Percentiles rank a stretch among this genome's conserved stretches.
Conservation (phyloP, 306 rosid genomes). For the Lathyrus oleraceus region DNA sequence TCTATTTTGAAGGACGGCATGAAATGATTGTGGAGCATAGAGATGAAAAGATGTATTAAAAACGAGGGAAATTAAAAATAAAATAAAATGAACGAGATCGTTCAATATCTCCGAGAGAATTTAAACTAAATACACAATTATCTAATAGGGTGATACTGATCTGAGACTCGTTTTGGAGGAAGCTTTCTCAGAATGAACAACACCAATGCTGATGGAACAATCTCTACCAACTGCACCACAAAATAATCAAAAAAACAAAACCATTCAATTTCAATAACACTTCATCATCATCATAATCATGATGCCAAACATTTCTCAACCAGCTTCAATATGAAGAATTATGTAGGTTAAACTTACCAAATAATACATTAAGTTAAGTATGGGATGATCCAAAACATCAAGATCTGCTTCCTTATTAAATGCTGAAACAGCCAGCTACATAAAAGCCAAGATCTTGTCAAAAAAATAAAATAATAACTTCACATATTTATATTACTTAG, state of each 20-base stretch:
- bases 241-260: background rate
- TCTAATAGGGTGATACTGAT: conserved; percentile 71
- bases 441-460: conserved; percentile 30
- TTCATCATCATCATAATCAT: background rate
- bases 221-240: conserved; percentile 63
- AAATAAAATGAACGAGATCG: background rate
- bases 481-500: background rate
- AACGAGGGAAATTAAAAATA: background rate
- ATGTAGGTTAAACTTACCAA: conserved; percentile 49
- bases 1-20: no score
- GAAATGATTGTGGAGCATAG: conserved; percentile 30
- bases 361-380: conserved; percentile 65
- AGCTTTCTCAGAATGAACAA: conserved; percentile 72
- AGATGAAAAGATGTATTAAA: conserved; percentile 17
- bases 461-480: conserved; percentile 3
- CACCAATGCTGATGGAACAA: conserved; percentile 72
- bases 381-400: conserved; percentile 64
- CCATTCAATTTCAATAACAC: background rate
- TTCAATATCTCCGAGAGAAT: conserved; percentile 14
- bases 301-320: background rate
- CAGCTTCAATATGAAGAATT: background rate
- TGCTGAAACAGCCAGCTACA: conserved; percentile 66
- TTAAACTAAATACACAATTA: conserved; percentile 38
- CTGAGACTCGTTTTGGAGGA: conserved; percentile 69
- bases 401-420: conserved; percentile 48